Base-by-base conservation (phyloP, 352 stramenopile species). In the Blastocystis sp. region DNA sequence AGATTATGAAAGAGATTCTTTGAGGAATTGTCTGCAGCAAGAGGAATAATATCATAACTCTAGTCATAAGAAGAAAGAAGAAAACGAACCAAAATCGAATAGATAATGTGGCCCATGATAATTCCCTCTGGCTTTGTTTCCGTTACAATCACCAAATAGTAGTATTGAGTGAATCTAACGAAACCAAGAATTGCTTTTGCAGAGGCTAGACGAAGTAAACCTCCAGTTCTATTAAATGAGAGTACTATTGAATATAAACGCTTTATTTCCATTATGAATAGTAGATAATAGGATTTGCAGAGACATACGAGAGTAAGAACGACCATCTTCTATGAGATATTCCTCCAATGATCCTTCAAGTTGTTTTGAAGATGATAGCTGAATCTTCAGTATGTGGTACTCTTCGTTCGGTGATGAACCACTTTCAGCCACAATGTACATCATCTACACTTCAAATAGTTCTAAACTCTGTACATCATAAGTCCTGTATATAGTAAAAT, bases 131-230 rank as follows among this genome's bases (percentile, higher is more conserved):
- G 97, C 90, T 98, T 98, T 9, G 93, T 94, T 90, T 98, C 95
- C 1, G 96, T 99, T 48, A 98, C 97, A 48, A 99, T 94, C 51
- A 96, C 98, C 33, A 99, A 94, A 92, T 99, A 99, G 91, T 98
- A 99, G 81, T 94, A 97, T 68, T 97, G 94, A 60, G 98, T 91
- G 91, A 99, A 99, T 27, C 95, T 95, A 59, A 98, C 95, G 89
- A 98, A 99, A 0, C 97, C 97, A 5, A 99, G 93, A 90, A 99
- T 96, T 19, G 96, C 96, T 57, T 98, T 97, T 0, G 95, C 96
- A 56, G 95, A 97, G 78, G 91, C 92, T 77, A 96, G 51, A 24
- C 59, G 4, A 51, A 58, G 60, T 17, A 82, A 64, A 51, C 80
- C 68, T 53, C 62, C 81, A 9, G 58, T 76, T 73, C 82, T 73